Percentiles rank a stretch among this genome's conserved stretches.
phyloP scores from a whole-genome alignment of 345 rosid genomes.

The Ceriops decandra region DNA sequence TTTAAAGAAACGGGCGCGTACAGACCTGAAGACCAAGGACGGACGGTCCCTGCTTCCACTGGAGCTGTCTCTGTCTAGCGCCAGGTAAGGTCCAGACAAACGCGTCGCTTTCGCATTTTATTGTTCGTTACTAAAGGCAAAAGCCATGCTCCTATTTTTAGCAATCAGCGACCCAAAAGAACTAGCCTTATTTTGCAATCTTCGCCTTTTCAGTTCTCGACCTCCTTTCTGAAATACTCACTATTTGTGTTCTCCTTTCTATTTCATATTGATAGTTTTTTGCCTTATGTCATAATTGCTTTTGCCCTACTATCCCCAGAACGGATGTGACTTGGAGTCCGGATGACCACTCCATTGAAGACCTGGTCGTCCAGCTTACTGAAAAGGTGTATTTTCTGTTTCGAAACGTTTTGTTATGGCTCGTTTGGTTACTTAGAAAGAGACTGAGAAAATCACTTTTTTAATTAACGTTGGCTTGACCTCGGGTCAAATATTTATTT shows the following conservation, averaged over 20 bases:
- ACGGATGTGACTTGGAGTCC: slow-evolving; percentile 61
- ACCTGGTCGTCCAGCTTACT: slow-evolving; percentile 50
- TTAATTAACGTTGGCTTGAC: no score
- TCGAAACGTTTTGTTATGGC: slow-evolving; percentile 5
- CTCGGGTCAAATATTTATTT: not conserved
- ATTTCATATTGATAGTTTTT: not conserved
- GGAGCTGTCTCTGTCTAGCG: slow-evolving; percentile 51
- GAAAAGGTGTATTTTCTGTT: slow-evolving; percentile 45
- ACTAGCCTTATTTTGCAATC: slow-evolving; percentile 27
- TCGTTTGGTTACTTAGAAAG: slow-evolving; percentile 12
- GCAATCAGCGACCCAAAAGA: slow-evolving; percentile 3
- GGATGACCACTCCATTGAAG: slow-evolving; percentile 44
- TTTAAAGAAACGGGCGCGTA: slow-evolving; percentile 66
- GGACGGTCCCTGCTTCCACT: slow-evolving; percentile 55
- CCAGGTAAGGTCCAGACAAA: slow-evolving; percentile 43
- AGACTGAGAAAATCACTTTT: no score
- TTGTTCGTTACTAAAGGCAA: not conserved
- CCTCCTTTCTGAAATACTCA: slow-evolving; percentile 1
- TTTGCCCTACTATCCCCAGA: slow-evolving; percentile 29
- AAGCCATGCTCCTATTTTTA: slow-evolving; percentile 10
- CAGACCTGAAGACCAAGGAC: slow-evolving; percentile 57
- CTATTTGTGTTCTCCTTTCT: not conserved
- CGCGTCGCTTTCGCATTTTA: slow-evolving; percentile 24
- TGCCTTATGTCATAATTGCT: not conserved
- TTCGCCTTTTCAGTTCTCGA: slow-evolving; percentile 17